Evolutionary conservation across 805 yeast species (phyloP), one percentile per base, ranked within the genome.

Genomic region (Ogataea paradorogensis): DNA sequence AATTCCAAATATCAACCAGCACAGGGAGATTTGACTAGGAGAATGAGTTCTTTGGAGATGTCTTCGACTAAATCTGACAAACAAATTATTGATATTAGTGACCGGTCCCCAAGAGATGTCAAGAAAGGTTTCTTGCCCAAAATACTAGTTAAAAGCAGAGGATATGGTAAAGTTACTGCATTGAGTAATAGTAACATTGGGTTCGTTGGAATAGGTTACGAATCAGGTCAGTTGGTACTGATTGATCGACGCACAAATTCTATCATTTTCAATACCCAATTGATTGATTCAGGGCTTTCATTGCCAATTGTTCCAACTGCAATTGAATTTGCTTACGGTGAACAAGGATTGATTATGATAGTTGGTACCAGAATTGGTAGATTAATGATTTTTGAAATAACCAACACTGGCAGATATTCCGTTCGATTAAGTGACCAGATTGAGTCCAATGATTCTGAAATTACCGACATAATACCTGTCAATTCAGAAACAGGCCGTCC

Each of bases 311-410:
- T 47, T 13, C 74, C 82, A 2, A 82, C 95, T 0, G 55, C 74
- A 1, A 58, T 86, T 35, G 89, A 87, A 48, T 87, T 90, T 59
- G 74, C 90, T 0, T 82, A 85, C 16, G 76, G 84, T 70, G 77
- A 76, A 25, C 67, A 74, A 36, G 35, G 33, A 4, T 76, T 90
- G 26, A 52, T 85, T 18, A 61, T 90, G 62, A 62, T 76, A 16
- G 84, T 81, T 9, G 98, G 98, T 16, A 84, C 96, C 0, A 75
- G 78, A 40, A 64, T 65, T 11, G 97, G 97, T 13, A 84, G 85
- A 40, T 55, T 88, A 9, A 45, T 82, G 20, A 70, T 79, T 0
- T 86, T 74, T 61, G 79, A 80, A 52, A 61, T 90, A 2, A 56
- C 80, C 4, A 95, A 95, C 1, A 70, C 69, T 5, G 93, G 91